Evolutionary conservation across 768 basidiomycete genomes (phyloP).

Genomic region (Rhizopogon sp.): DNA sequence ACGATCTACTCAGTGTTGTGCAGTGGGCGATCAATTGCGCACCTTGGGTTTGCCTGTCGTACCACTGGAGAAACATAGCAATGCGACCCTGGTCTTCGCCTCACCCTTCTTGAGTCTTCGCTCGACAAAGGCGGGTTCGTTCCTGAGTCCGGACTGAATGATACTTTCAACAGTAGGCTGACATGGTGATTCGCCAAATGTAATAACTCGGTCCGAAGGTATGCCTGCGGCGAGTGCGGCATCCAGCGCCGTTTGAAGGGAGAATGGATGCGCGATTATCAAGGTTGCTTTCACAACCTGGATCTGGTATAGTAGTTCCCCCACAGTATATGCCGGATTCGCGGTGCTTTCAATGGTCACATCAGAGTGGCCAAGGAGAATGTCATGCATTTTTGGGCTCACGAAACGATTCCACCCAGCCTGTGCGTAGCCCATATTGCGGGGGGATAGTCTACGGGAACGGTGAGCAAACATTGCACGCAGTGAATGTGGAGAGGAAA

Average conservation of each 20-base stretch:
- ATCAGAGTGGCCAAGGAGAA: neutral
- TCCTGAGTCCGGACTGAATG: slow-evolving; percentile 37
- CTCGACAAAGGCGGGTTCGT: slow-evolving; percentile 38
- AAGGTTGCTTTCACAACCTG: slow-evolving; percentile 20
- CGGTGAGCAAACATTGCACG: slow-evolving; percentile 1
- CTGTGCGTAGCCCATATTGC: slow-evolving; percentile 57
- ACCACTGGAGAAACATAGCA: slow-evolving; percentile 70
- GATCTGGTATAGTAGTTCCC: slow-evolving; percentile 30
- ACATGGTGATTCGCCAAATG: slow-evolving; percentile 15
- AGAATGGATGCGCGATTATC: slow-evolving; percentile 27
- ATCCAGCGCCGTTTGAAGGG: slow-evolving; percentile 19
- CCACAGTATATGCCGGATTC: slow-evolving; percentile 31
- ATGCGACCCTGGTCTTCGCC: slow-evolving; percentile 57
- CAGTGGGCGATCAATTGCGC: neutral
- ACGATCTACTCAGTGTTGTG: neutral
- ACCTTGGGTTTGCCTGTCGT: slow-evolving; percentile 55
- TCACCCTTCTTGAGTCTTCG: slow-evolving; percentile 50
- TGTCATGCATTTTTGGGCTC: slow-evolving; percentile 12
- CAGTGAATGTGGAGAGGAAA: neutral
- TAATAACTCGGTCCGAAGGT: slow-evolving; percentile 23
- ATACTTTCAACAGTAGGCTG: slow-evolving; percentile 39
- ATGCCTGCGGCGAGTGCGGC: slow-evolving; percentile 27
- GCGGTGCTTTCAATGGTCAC: slow-evolving; percentile 17
- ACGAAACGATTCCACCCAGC: slow-evolving; percentile 59
- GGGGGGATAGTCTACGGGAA: slow-evolving; percentile 43